Evolutionary conservation across 2,329 filamentous ascomycete genomes (phyloP), one percentile per base, ranked within the genome.

Genomic region (Calonectria honghensis): DNA sequence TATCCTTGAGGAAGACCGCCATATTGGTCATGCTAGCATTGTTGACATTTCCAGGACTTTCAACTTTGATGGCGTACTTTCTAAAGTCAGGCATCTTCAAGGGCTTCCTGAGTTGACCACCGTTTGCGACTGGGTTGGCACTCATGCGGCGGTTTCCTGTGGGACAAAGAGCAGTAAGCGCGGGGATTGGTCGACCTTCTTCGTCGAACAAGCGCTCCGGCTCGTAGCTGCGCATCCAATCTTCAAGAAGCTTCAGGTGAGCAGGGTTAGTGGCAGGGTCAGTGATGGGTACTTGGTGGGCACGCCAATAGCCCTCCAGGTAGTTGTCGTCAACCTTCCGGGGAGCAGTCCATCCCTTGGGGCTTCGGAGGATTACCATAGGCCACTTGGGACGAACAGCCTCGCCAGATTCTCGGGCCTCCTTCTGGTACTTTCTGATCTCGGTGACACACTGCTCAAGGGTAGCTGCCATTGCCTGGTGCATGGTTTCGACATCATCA

Each of bases 301-400:
- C 88, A 54, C 94, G 90, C 94, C 94, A 96, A 87, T 91, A 96
- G n/a, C 94, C 94, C 79, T 92, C 92, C 10, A 95, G 89, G 78
- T 90, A 93, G 81, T 95, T 93, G 73, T 90, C 90, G 78, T 93
- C 93, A 66, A 96, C 80, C 83, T 94, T 93, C 73, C 93, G 90
- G 7, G 94, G 94, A 2, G 91, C 94, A 18, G 93, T 95, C 94
- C 94, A 96, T 72, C 94, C 94, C 86, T 96, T 96, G 70, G 94
- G 94, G 41, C 90, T 94, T 79, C 94, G 91, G 41, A 96, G 91
- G 48, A 96, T 86, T 70, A 96, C 91, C 93, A 96, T 94, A 54
- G 94, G 94, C 94, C 94, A 96, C 76, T 87, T 89, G 20, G 94
- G 93, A 48, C 94, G 90, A 85, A 93, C 91, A 3, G 93, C 89